Percentiles rank a stretch among this genome's conserved stretches.
These are phyloP conservation scores for Jatropha podagrica DNA, from an alignment of 441 rosid species.

Conservation along the genomic window DNA sequence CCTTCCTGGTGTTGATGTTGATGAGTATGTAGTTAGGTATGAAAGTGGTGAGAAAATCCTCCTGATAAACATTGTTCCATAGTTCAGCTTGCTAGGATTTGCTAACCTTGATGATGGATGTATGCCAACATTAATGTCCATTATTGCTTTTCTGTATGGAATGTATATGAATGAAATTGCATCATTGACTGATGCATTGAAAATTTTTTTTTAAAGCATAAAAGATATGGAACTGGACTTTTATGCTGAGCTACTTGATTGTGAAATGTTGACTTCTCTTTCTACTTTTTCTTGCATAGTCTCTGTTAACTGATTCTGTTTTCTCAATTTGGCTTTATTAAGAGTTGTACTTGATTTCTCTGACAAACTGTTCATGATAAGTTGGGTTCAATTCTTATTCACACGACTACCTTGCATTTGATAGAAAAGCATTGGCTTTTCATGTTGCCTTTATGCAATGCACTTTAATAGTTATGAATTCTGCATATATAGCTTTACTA, in stretches of 20 bases:
- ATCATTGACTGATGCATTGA: not conserved
- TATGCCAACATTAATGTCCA: not conserved
- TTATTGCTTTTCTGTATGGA: not conserved
- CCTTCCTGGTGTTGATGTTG: conserved; percentile 95
- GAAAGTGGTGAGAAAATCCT: conserved; percentile 58
- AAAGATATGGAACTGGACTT: not conserved
- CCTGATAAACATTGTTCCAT: conserved; percentile 5
- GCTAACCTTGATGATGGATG: conserved; percentile 4
- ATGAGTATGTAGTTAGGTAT: conserved; percentile 85
- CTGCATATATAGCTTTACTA: no score
- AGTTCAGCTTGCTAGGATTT: conserved; percentile 10
- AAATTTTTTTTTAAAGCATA: not conserved
- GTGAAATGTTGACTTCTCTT: not conserved
- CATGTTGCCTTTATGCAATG: not conserved
- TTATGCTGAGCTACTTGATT: not conserved
- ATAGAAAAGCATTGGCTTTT: not conserved
- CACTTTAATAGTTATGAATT: no score
- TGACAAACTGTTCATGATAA: not conserved
- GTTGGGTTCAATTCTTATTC: not conserved
- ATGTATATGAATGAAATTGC: not conserved
- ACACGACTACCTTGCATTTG: not conserved
- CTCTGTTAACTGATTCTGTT: not conserved
- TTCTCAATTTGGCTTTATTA: not conserved
- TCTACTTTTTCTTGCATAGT: not conserved
- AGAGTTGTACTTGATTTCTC: not conserved